These are phyloP conservation scores for Neophaeococcomyces mojaviensis DNA, from an alignment of 2,329 filamentous ascomycete genomes.

Conservation along the genomic window DNA sequence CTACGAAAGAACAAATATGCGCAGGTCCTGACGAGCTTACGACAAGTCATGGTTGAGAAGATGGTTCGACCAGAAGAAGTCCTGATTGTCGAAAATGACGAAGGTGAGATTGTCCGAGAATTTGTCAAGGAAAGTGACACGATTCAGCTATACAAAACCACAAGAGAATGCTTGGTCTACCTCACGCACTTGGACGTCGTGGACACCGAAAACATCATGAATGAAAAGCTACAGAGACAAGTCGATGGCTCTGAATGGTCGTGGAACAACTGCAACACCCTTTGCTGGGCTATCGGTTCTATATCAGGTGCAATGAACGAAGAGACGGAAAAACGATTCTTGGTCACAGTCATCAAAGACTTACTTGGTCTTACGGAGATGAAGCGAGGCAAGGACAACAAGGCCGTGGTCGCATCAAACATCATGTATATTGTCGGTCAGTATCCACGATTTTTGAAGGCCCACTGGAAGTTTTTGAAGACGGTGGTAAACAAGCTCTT, in stretches of 20 bases:
- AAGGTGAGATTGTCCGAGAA: constrained; percentile 96
- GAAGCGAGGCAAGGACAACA: constrained; percentile 99
- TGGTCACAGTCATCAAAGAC: constrained; percentile 98
- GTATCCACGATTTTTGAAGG: constrained; percentile 95
- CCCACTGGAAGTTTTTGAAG: constrained; percentile 99
- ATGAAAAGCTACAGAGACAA: constrained; percentile 90
- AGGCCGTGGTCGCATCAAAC: constrained; percentile 96
- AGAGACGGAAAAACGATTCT: constrained; percentile 95
- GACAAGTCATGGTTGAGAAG: constrained; percentile 98
- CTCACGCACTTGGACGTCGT: constrained; percentile 94
- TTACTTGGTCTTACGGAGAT: constrained; percentile 93
- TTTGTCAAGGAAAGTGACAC: constrained; percentile 99
- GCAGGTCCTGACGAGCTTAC: constrained; percentile 85
- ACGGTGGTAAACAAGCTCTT: constrained; percentile 99
- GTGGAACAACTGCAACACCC: constrained; percentile 98
- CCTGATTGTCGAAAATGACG: constrained; percentile 97
- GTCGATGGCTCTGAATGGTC: constrained; percentile 97
- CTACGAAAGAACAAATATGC: constrained; percentile 97
- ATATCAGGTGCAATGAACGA: constrained; percentile 99
- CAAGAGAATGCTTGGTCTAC: constrained; percentile 92
- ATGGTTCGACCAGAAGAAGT: constrained; percentile 99
- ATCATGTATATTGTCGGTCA: constrained; percentile 99
- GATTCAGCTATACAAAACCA: constrained; percentile 98
- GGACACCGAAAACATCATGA: constrained; percentile 98
- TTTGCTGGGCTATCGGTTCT: constrained; percentile 98